These are phyloP conservation scores for Metarhizium rileyi DNA, from an alignment of 2,329 filamentous ascomycete species.

Conservation along the genomic window DNA sequence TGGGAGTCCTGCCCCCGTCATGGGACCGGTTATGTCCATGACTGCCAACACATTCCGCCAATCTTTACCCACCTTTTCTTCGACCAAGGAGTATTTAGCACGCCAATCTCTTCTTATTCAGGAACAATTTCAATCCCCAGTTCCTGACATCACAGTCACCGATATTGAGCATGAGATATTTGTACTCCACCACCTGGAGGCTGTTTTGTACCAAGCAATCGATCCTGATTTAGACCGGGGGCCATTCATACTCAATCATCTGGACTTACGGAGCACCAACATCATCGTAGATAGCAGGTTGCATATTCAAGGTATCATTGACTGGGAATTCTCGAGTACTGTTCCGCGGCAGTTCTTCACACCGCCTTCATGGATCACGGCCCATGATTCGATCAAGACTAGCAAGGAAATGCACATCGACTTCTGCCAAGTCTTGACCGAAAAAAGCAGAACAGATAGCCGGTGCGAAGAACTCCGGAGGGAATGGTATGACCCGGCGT, in stretches of 20 bases:
- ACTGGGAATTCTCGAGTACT: conserved; percentile 15
- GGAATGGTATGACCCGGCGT: too few species aligned
- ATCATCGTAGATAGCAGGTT: conserved; percentile 15
- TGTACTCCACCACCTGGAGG: not conserved
- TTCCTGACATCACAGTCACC: too few species aligned
- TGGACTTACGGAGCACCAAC: conserved; percentile 11
- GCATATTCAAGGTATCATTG: conserved; percentile 14
- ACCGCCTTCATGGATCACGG: conserved; percentile 11
- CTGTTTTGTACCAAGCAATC: not conserved
- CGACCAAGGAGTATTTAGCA: too few species aligned
- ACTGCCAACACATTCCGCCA: too few species aligned
- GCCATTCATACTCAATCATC: conserved; percentile 8
- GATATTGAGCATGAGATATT: not conserved
- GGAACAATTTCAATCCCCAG: too few species aligned
- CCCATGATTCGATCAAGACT: not conserved
- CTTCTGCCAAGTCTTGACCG: not conserved
- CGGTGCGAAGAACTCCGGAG: not conserved
- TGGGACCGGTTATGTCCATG: too few species aligned
- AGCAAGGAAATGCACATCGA: not conserved
- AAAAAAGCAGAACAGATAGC: not conserved
- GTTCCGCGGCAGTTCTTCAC: conserved; percentile 9
- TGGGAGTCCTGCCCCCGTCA: too few species aligned
- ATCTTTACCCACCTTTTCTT: too few species aligned
- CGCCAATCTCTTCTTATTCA: too few species aligned
- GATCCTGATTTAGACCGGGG: not conserved